Evolutionary conservation across 2,329 filamentous ascomycete species (phyloP).

Genomic region (Trichophyton benhamiae): DNA sequence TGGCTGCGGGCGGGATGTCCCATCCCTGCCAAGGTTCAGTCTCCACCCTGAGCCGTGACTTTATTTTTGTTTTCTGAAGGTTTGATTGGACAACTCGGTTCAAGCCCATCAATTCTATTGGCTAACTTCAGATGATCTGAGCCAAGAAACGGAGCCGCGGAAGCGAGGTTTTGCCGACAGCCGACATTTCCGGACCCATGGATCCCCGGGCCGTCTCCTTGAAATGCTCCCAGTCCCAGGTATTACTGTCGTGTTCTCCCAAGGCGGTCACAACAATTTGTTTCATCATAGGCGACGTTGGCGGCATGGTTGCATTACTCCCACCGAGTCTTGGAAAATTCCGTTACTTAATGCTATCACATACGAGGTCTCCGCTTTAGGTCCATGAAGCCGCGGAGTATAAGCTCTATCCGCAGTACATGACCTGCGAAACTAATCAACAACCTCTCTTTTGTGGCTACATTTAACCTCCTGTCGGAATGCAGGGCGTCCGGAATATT

Average conservation of each 20-base stretch:
- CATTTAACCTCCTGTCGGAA: neutral
- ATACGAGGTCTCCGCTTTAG: too few species aligned
- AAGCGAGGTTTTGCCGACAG: neutral
- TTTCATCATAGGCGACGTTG: too few species aligned
- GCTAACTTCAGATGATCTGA: neutral
- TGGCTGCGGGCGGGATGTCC: neutral
- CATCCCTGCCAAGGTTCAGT: neutral
- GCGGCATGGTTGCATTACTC: too few species aligned
- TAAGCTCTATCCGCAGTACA: neutral
- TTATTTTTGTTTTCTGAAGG: neutral
- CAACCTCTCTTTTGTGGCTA: neutral
- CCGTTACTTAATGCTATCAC: too few species aligned
- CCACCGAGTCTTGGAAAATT: too few species aligned
- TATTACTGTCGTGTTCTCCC: neutral
- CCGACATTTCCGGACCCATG: neutral
- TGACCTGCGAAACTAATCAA: neutral
- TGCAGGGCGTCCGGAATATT: neutral
- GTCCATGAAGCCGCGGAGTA: neutral
- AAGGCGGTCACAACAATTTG: too few species aligned
- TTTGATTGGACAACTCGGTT: neutral
- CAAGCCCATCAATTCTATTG: neutral
- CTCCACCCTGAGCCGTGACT: neutral
- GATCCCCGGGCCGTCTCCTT: too few species aligned
- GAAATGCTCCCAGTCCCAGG: too few species aligned
- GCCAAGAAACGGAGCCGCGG: neutral